Evolutionary conservation across 345 rosid genomes (phyloP).

Genomic region (Geranium brycei): DNA sequence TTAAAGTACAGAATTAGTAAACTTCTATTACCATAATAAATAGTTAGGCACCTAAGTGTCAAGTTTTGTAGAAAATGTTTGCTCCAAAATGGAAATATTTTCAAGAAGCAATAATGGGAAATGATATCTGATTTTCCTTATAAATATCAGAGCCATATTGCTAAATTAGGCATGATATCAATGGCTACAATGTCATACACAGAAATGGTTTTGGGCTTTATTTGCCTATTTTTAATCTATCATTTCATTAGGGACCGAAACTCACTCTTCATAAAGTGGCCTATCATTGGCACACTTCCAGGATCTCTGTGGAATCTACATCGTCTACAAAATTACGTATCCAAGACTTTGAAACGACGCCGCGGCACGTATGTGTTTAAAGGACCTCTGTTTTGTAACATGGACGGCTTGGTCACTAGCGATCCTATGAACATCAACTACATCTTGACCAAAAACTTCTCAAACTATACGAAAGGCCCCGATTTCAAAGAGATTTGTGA

Average conservation of each 20-base stretch:
- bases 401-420: slow-evolving; percentile 9
- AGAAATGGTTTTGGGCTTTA: neutral
- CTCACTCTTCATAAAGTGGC: slow-evolving; percentile 1
- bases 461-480: slow-evolving; percentile 10
- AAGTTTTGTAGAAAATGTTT: too few species aligned
- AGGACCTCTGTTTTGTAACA: slow-evolving; percentile 13
- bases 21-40: too few species aligned
- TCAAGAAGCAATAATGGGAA: too few species aligned
- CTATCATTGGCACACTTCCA: slow-evolving; percentile 10
- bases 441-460: slow-evolving; percentile 10
- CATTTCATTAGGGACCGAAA: neutral
- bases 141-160: too few species aligned
- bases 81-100: too few species aligned
- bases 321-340: neutral
- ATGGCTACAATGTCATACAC: too few species aligned
- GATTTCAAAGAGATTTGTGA: neutral
- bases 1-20: too few species aligned
- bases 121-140: too few species aligned
- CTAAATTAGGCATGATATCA: too few species aligned
- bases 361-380: slow-evolving; percentile 1
- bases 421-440: slow-evolving; percentile 11
- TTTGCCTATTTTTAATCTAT: neutral
- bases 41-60: too few species aligned
- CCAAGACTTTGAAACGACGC: neutral
- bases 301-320: neutral